Conservation (phyloP, 1,284 basidiomycete species). For the Stereum hirsutum region DNA sequence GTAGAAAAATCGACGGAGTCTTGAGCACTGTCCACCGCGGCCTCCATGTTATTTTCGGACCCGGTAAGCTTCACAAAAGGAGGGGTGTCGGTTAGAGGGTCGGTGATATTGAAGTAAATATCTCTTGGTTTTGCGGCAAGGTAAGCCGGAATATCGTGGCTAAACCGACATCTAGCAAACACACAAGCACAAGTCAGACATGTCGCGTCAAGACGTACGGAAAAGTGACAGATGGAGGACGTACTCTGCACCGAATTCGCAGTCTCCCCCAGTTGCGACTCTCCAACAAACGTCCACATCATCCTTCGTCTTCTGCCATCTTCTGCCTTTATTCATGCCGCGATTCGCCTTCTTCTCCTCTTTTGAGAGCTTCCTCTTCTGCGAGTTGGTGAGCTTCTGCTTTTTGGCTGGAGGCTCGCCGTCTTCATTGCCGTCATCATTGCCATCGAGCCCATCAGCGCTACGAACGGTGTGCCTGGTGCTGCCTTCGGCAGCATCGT, state of each 20-base stretch:
- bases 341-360: conserved; percentile 64
- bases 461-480: conserved; percentile 29
- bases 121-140: conserved; percentile 72
- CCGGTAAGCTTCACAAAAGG: conserved; percentile 38
- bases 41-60: conserved; percentile 19
- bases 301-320: conserved; percentile 64
- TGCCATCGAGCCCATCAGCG: conserved; percentile 10
- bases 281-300: conserved; percentile 72
- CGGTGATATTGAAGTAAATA: conserved; percentile 44
- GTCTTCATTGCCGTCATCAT: conserved; percentile 18
- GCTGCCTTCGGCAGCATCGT: conserved; percentile 69
- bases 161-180: conserved; percentile 78
- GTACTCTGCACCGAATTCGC: conserved; percentile 57
- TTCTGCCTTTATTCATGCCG: conserved; percentile 73
- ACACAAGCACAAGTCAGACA: too few relatives aligned
- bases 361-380: conserved; percentile 38
- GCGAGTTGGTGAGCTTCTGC: conserved; percentile 21
- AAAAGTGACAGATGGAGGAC: conserved; percentile 16
- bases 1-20: conserved; percentile 39
- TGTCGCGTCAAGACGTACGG: neutral
- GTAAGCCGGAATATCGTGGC: conserved; percentile 75
- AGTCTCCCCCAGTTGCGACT: conserved; percentile 52
- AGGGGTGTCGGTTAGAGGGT: conserved; percentile 29
- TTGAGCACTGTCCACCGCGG: conserved; percentile 10
- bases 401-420: conserved; percentile 14